Evolutionary conservation across 805 yeast genomes (phyloP).

Genomic region (Starmerella vitae): DNA sequence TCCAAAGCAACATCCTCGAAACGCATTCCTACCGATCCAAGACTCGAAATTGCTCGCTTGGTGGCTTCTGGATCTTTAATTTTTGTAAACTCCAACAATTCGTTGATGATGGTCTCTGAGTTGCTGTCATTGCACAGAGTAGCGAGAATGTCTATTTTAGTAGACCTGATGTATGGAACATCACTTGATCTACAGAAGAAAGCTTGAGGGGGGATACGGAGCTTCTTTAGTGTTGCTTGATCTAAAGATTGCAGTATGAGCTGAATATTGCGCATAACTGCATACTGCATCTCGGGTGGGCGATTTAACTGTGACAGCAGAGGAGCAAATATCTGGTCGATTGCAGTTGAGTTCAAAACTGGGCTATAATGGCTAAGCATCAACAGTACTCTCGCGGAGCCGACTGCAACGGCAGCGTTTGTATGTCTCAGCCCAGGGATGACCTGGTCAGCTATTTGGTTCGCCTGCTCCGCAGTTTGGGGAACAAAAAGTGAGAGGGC

Average conservation of each 20-base stretch:
- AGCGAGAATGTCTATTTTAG: conserved; percentile 77
- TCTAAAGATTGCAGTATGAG: conserved; percentile 35
- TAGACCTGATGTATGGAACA: conserved; percentile 76
- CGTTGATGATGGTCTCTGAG: conserved; percentile 49
- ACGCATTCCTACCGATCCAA: conserved; percentile 79
- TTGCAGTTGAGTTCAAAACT: conserved; percentile 41
- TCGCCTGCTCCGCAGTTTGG: conserved; percentile 49
- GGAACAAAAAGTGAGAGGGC: conserved; percentile 62
- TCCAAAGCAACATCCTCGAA: conserved; percentile 45
- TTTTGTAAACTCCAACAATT: conserved; percentile 64
- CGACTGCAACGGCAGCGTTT: conserved; percentile 68
- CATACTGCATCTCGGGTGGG: conserved; percentile 71
- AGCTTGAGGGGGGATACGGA: conserved; percentile 26
- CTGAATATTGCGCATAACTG: conserved; percentile 66
- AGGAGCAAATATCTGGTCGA: conserved; percentile 52
- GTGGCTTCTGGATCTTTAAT: conserved; percentile 74
- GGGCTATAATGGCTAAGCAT: conserved; percentile 62
- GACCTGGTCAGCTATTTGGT: conserved; percentile 46
- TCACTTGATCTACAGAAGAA: conserved; percentile 77
- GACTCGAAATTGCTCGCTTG: conserved; percentile 78
- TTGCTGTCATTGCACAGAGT: conserved; percentile 54
- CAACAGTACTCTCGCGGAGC: conserved; percentile 56
- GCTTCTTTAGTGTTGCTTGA: conserved; percentile 17
- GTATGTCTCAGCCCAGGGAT: conserved; percentile 67
- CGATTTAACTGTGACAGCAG: conserved; percentile 40